These are phyloP conservation scores for Ceratocystis cubensis DNA, from an alignment of 2,329 filamentous ascomycete species.

Conservation along the genomic window DNA sequence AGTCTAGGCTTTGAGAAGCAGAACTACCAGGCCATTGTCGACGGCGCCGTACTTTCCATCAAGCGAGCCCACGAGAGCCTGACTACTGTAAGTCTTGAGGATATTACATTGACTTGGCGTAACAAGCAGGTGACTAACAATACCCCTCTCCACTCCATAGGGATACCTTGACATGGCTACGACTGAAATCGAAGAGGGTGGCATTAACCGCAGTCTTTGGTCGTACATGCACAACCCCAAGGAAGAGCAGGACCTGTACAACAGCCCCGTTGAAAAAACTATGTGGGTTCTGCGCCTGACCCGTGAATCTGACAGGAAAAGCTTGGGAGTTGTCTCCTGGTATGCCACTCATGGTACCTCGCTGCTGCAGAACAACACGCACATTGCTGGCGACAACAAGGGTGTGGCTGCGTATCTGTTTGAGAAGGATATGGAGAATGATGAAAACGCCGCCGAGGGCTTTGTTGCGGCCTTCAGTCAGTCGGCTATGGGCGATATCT, in stretches of 20 bases:
- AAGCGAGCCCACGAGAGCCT: slow-evolving; percentile 39
- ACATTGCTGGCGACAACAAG: slow-evolving; percentile 92
- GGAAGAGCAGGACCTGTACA: slow-evolving; percentile 59
- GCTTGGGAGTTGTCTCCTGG: slow-evolving; percentile 75
- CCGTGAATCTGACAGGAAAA: slow-evolving; percentile 59
- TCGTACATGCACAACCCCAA: slow-evolving; percentile 79
- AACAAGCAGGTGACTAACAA: neutral
- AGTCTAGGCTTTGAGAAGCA: slow-evolving; percentile 75
- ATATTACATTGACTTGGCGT: neutral
- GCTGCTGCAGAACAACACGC: slow-evolving; percentile 79
- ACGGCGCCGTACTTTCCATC: slow-evolving; percentile 60
- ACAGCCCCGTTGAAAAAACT: slow-evolving; percentile 38
- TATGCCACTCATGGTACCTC: slow-evolving; percentile 88
- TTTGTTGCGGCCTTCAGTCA: slow-evolving; percentile 90
- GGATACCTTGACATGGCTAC: slow-evolving; percentile 60
- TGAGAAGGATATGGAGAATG: slow-evolving; percentile 52
- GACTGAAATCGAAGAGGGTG: slow-evolving; percentile 59
- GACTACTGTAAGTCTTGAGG: slow-evolving; percentile 32
- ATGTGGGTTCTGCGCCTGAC: slow-evolving; percentile 71
- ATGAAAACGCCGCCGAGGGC: slow-evolving; percentile 42
- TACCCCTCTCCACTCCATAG: slow-evolving; percentile 24
- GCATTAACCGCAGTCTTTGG: slow-evolving; percentile 79
- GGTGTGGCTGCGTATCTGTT: slow-evolving; percentile 79
- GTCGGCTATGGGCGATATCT: slow-evolving; percentile 79
- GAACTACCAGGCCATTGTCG: slow-evolving; percentile 75